Evolutionary conservation across 2,329 filamentous ascomycete genomes (phyloP).

Genomic region (Verticillium nonalfalfae): DNA sequence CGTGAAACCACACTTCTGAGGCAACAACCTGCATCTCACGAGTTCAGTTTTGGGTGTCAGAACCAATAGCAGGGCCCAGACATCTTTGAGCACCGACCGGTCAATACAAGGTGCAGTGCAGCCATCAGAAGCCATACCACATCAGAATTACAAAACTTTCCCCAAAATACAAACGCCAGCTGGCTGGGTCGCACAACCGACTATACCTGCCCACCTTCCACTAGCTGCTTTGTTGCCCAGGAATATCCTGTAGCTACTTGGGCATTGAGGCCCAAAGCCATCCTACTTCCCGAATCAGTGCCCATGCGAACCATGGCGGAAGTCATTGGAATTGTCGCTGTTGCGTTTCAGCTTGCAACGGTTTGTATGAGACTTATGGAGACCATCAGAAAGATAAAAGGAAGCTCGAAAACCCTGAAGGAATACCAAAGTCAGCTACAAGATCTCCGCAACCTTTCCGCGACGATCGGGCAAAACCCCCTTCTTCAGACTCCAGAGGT

Average conservation of each 20-base stretch:
- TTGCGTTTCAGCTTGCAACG: conserved; percentile 11
- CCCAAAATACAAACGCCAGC: too few species aligned
- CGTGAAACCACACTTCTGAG: too few species aligned
- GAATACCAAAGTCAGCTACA: conserved; percentile 14
- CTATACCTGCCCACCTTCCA: too few species aligned
- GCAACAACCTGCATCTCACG: too few species aligned
- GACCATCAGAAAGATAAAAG: conserved; percentile 16
- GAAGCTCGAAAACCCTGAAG: conserved; percentile 6
- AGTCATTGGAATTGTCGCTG: conserved; percentile 14
- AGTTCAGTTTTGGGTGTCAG: too few species aligned
- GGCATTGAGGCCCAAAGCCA: neutral
- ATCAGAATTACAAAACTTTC: too few species aligned
- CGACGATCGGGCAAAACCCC: conserved; percentile 12
- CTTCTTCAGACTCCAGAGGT: conserved; percentile 16
- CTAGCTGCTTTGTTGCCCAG: neutral
- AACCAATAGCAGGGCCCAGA: too few species aligned
- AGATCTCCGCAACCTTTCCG: conserved; percentile 13
- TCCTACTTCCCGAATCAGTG: neutral
- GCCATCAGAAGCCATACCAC: too few species aligned
- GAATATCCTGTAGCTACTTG: neutral
- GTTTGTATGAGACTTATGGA: conserved; percentile 12
- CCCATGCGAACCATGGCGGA: conserved; percentile 13
- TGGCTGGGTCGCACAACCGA: too few species aligned
- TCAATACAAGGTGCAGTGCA: too few species aligned
- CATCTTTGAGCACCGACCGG: too few species aligned